Evolutionary conservation across 495 filamentous ascomycete genomes (phyloP), one percentile per base, ranked within the genome.

Genomic region (Neurospora sp.): DNA sequence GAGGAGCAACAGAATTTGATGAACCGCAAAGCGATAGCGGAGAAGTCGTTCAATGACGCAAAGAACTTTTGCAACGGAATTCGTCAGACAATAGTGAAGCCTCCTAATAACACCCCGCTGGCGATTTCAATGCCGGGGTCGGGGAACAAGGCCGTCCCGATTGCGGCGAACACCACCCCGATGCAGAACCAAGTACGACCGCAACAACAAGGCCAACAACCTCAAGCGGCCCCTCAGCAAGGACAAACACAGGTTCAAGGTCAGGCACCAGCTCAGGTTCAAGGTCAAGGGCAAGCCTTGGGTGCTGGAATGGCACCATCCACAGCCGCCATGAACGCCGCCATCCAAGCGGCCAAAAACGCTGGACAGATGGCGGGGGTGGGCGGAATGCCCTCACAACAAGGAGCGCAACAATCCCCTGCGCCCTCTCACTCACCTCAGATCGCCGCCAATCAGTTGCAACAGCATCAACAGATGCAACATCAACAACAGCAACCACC

Each of bases 321-420:
- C 11, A 78, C 82, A 10, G 81, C 83, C 23, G 79, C 83, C 38
- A 80, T 87, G 37, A 86, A 83, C 76, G 85, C 85, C 10, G 86
- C 85, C 35, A 83, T 87, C 75, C 85, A 88, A 72, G 84, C 84
- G 10, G 86, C 86, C 54, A 85, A 86, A 78, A 86, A 83, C 38
- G 76, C 75, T 20, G 81, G 74, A 71, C 81, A 81, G 27, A 73
- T 77, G 73, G 41, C 79, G 6, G 79, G 76, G 2, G 70, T 76
- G 27, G 79, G 78, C 35, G 75, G 73, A 4, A 59, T 78, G n/a
- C 72, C 71, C 1, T 71, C 72, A 18, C 74, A 73, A 59, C 42
- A 66, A 42, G 74, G 75, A 70, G 71, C 46, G 6, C 71, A 46
- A 27, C 69, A 54, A 35, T 23, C 62, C 2, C 74, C 72, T 16